A percentile compares a stretch with the other conserved stretches of the same genome.
Evolutionary conservation across 1,139 yeast species (phyloP).

Genomic region (Geotrichum reessii): DNA sequence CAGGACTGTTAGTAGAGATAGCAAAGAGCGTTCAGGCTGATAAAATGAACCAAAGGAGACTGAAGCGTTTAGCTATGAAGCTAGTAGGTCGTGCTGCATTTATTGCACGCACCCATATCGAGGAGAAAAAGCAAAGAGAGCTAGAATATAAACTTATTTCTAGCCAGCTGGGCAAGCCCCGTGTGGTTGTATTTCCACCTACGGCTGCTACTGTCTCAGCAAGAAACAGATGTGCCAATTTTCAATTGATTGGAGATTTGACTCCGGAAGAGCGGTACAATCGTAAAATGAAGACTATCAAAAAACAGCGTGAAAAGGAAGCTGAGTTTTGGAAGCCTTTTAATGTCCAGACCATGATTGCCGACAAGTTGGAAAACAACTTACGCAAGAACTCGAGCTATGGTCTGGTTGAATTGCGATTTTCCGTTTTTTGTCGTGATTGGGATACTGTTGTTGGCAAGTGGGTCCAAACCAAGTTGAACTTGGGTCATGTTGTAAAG

Average conservation of each 20-base stretch:
- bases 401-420: slow-evolving; percentile 1
- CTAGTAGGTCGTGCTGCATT: slow-evolving; percentile 21
- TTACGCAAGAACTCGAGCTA: slow-evolving; percentile 6
- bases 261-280: slow-evolving; percentile 5
- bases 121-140: slow-evolving; percentile 22
- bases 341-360: slow-evolving; percentile 19
- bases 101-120: slow-evolving; percentile 23
- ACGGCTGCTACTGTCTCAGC: slow-evolving; percentile 8
- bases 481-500: slow-evolving; percentile 19
- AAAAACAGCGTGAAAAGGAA: slow-evolving; percentile 5
- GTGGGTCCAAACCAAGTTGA: slow-evolving; percentile 32
- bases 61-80: slow-evolving; percentile 12
- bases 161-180: slow-evolving; percentile 26
- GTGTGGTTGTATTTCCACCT: background rate
- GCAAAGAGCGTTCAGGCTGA: slow-evolving; percentile 22
- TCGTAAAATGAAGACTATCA: slow-evolving; percentile 4
- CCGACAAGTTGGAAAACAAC: slow-evolving; percentile 15
- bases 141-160: slow-evolving; percentile 26
- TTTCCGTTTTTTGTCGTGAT: slow-evolving; percentile 25
- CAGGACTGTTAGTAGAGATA: slow-evolving; percentile 21
- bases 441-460: slow-evolving; percentile 31
- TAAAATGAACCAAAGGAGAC: slow-evolving; percentile 21
- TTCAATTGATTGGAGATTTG: background rate
- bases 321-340: slow-evolving; percentile 28
- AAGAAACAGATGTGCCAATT: background rate